These are phyloP conservation scores for Botrytis galanthina DNA, from an alignment of 2,329 filamentous ascomycete genomes.

Conservation along the genomic window DNA sequence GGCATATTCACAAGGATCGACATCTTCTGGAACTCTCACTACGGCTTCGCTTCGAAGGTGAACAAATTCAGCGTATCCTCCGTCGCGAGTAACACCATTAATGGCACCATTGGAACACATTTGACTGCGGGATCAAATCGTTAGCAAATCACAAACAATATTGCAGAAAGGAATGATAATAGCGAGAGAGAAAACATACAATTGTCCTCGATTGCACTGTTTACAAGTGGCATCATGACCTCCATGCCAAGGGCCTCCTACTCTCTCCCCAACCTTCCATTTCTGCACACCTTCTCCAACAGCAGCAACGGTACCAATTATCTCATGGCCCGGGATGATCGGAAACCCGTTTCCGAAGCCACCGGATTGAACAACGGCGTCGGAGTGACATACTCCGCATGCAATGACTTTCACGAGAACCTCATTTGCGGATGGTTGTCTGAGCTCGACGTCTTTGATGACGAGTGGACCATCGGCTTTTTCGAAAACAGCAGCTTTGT, in stretches of 20 bases:
- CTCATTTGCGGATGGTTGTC: conserved; percentile 54
- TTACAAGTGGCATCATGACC: conserved; percentile 58
- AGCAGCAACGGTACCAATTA: conserved; percentile 64
- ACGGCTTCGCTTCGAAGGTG: conserved; percentile 59
- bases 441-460: conserved; percentile 59
- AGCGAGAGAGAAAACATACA: conserved; percentile 36
- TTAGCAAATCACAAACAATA: not conserved
- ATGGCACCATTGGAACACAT: conserved; percentile 61
- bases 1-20: conserved; percentile 53
- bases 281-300: conserved; percentile 55
- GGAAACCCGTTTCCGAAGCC: conserved; percentile 57
- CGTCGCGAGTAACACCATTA: conserved; percentile 65
- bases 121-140: conserved; percentile 42
- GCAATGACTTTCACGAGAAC: conserved; percentile 70
- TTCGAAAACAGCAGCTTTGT: conserved; percentile 63
- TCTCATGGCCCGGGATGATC: conserved; percentile 67
- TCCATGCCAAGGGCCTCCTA: conserved; percentile 69
- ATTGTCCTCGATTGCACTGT: conserved; percentile 57
- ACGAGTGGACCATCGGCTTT: conserved; percentile 50
- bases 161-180: too few relatives aligned
- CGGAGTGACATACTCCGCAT: conserved; percentile 70
- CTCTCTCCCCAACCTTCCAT: conserved; percentile 62
- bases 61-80: conserved; percentile 67
- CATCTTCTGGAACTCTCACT: conserved; percentile 52
- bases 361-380: conserved; percentile 48